phyloP scores from a whole-genome alignment of 2,329 filamentous ascomycete species.

The Arthrobotrys conoides region DNA sequence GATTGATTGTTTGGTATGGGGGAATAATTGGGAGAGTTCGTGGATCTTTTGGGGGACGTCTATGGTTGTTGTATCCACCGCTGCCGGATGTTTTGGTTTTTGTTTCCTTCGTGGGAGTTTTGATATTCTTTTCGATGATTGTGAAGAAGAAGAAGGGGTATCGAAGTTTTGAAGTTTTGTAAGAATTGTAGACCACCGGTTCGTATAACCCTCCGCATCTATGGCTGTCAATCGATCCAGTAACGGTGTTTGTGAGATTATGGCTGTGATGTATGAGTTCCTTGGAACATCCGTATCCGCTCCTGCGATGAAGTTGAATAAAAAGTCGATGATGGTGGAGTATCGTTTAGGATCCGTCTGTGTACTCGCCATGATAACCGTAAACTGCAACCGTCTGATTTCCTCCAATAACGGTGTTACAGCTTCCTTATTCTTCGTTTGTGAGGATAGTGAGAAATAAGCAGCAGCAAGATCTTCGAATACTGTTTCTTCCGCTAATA shows the following conservation, averaged over 20 bases:
- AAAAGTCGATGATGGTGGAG: conserved; percentile 37
- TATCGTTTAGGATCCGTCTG: conserved; percentile 27
- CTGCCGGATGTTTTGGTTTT: neutral
- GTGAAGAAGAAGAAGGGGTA: neutral
- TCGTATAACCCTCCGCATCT: conserved; percentile 27
- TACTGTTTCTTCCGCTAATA: conserved; percentile 31
- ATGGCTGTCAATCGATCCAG: conserved; percentile 16
- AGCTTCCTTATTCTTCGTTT: neutral
- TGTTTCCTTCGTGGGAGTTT: conserved; percentile 32
- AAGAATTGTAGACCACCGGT: conserved; percentile 46
- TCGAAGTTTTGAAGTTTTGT: conserved; percentile 34
- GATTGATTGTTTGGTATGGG: conserved; percentile 2
- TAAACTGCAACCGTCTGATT: conserved; percentile 42
- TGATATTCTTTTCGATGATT: conserved; percentile 21
- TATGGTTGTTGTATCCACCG: neutral
- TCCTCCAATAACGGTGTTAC: conserved; percentile 13
- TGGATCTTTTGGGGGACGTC: neutral
- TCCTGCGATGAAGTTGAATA: conserved; percentile 37
- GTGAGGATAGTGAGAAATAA: conserved; percentile 20
- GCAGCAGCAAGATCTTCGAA: conserved; percentile 30
- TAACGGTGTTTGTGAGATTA: conserved; percentile 40
- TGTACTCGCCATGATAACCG: conserved; percentile 27
- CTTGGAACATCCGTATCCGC: conserved; percentile 9
- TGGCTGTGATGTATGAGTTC: conserved; percentile 27
- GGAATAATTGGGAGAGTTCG: conserved; percentile 43